phyloP scores from a whole-genome alignment of 176 grass and related monocot species.

The Oryza glumipatula region DNA sequence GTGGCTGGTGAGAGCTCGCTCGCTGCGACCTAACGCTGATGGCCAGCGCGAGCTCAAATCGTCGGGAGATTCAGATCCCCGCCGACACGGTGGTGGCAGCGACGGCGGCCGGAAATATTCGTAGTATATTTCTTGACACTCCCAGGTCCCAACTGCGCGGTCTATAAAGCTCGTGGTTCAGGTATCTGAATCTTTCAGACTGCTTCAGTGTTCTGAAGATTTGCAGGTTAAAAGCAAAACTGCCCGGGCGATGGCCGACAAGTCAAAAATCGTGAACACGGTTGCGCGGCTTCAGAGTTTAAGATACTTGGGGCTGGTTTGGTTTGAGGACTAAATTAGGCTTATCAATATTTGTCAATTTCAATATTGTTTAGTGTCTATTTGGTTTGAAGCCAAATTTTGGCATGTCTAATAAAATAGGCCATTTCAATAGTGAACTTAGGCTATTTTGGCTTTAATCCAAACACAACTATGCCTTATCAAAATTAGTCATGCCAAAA shows the following conservation, averaged over 20 bases:
- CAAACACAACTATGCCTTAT: no score
- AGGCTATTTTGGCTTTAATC: no score
- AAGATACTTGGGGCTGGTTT: neutral
- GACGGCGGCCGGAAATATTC: neutral
- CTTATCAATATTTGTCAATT: no score
- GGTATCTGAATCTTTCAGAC: neutral
- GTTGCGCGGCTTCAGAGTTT: neutral
- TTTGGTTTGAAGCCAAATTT: no score
- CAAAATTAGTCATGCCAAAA: no score
- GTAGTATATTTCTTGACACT: neutral
- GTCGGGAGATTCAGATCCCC: neutral
- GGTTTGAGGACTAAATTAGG: no score
- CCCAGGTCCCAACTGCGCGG: neutral
- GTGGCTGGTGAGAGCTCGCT: conserved; percentile 31
- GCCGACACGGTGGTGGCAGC: neutral
- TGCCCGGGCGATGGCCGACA: neutral
- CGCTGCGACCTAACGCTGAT: conserved; percentile 36
- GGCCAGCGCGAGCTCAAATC: neutral
- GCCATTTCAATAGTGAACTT: no score
- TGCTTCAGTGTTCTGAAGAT: neutral
- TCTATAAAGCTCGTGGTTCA: neutral
- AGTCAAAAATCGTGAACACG: neutral
- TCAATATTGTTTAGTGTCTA: no score
- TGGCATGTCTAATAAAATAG: no score
- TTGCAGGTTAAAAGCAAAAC: neutral